Conservation (phyloP, 2,329 filamentous ascomycete species). For the Teratosphaeria pseudoeucalypti region DNA sequence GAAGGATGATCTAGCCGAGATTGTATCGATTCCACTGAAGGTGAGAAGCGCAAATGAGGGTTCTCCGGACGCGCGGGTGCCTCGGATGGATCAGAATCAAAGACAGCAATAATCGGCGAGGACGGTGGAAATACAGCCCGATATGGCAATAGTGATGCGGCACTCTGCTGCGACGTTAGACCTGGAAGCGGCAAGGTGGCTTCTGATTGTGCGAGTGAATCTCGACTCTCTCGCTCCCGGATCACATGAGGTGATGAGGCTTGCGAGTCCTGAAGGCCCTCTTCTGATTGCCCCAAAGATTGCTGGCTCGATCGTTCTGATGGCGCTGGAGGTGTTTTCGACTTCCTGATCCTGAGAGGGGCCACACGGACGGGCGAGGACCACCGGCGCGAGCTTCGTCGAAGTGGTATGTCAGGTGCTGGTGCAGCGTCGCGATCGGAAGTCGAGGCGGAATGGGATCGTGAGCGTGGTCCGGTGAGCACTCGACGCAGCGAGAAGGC, state of each 20-base stretch:
- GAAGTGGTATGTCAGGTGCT: conserved; percentile 1
- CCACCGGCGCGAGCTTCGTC: conserved; percentile 1
- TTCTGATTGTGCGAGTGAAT: background rate
- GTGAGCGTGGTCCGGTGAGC: background rate
- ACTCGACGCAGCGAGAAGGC: conserved; percentile 1
- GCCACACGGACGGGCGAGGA: conserved; percentile 2
- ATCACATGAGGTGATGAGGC: background rate
- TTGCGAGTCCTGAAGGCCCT: background rate
- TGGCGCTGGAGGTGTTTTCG: background rate
- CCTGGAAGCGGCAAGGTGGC: background rate
- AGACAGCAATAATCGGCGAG: conserved; percentile 23
- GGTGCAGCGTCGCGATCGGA: background rate
- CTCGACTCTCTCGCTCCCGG: background rate
- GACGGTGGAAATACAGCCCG: conserved; percentile 13
- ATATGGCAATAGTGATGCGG: conserved; percentile 11
- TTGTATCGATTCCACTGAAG: conserved; percentile 23
- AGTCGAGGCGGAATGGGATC: background rate
- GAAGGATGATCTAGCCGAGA: conserved; percentile 14
- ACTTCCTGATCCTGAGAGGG: conserved; percentile 1
- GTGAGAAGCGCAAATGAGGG: conserved; percentile 7
- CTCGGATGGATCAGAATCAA: conserved; percentile 10
- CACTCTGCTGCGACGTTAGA: background rate
- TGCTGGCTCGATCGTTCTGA: background rate
- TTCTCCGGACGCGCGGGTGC: conserved; percentile 7
- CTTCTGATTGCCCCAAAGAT: background rate